Evolutionary conservation across 176 grass and related monocot species (phyloP), one percentile per base, ranked within the genome.

Genomic region (Phoenix dactylifera): DNA sequence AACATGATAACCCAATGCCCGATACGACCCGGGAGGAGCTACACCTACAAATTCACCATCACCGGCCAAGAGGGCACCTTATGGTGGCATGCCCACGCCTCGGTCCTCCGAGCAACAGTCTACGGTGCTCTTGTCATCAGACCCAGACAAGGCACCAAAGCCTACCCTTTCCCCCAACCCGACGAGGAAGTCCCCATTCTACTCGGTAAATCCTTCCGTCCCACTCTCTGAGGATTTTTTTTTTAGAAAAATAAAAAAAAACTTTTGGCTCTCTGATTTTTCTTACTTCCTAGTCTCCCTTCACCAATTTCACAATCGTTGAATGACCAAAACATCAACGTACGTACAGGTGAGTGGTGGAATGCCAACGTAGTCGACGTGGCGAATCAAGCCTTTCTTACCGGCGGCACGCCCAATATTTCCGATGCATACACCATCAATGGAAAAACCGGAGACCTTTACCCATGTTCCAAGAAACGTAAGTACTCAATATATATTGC

Each of bases 301-400:
- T 35, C 7, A 35, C 32, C 6, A 9, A 35, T 9, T 35, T 9
- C 32, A 35, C 32, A 35, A 35, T 35, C 7, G 6, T 10, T 28
- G 26, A 28, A 28, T 28, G 26, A 4, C 26, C 26, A 28, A 35
- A 35, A 7, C 32, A 35, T 2, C 7, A 9, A 35, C 24, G 4
- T 64, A 35, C 24, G 4, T 64, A 5, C 56, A 82, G 83, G 88
- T 30, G 88, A 86, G 76, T 86, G 88, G 88, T 91, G 88, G 88
- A 83, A 91, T 57, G 57, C 16, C 24, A 69, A 91, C 66, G 50
- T 78, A 35, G 65, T 60, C 4, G 79, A 85, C 15, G 22, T 83
- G 4, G 51, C 58, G 5, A 55, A 52, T 0, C 48, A 28, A 5
- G 66, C 63, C 1, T 74, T 56, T 16, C 62, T 82, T 17, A 61